A percentile compares a stretch with the other conserved stretches of the same genome.
These are phyloP conservation scores for Venturia oleaginea DNA, from an alignment of 2,329 filamentous ascomycete genomes.

Conservation along the genomic window DNA sequence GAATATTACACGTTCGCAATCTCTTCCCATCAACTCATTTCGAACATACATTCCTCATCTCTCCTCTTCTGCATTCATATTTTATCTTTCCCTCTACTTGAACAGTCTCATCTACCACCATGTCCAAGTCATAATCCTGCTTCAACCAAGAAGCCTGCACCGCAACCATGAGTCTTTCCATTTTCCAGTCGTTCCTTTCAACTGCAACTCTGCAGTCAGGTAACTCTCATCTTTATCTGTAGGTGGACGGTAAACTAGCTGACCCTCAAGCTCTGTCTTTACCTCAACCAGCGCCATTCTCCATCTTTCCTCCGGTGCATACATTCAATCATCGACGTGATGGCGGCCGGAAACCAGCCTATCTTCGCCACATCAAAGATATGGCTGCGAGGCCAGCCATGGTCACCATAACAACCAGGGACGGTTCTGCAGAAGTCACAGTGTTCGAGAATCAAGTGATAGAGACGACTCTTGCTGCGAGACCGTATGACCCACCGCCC, in stretches of 20 bases:
- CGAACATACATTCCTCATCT: not conserved
- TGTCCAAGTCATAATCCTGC: not conserved
- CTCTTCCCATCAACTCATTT: not conserved
- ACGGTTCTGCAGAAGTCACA: not conserved
- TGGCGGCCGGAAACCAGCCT: not conserved
- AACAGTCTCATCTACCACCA: not conserved
- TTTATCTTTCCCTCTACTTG: not conserved
- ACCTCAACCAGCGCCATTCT: not conserved
- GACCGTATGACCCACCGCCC: too few species aligned
- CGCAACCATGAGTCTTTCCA: conserved; percentile 1
- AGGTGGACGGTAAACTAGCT: not conserved
- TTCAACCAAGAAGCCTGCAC: not conserved
- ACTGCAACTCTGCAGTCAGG: not conserved
- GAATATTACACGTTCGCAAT: not conserved
- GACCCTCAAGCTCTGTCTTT: not conserved
- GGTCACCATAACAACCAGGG: not conserved
- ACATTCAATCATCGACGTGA: not conserved
- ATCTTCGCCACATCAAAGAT: not conserved
- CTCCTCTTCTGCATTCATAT: not conserved
- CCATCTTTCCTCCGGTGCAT: not conserved
- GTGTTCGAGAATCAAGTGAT: not conserved
- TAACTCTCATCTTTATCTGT: not conserved
- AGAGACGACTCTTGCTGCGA: not conserved
- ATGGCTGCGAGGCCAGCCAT: too few species aligned
- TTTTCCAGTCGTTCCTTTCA: not conserved